Conservation (phyloP, 73 alveolate species). For the Loxodes magnus region DNA sequence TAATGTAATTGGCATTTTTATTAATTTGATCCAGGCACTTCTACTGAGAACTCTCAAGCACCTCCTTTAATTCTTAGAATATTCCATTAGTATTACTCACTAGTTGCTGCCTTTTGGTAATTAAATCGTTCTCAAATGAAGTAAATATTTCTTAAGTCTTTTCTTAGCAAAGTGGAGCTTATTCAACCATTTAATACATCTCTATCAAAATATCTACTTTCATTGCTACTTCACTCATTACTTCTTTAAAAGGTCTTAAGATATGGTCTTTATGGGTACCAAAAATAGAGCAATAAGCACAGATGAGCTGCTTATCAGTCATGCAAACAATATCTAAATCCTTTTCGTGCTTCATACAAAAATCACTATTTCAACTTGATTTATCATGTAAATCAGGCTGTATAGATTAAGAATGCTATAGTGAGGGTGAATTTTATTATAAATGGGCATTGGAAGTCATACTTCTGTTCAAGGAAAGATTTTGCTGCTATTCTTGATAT, state of each 20-base stretch:
- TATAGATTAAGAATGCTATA: too few relatives aligned
- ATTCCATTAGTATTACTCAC: too few relatives aligned
- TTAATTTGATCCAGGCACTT: too few relatives aligned
- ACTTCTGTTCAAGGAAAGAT: background rate
- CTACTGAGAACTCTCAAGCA: too few relatives aligned
- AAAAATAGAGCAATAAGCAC: constrained; percentile 84
- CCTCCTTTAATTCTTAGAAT: too few relatives aligned
- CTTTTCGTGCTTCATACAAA: constrained; percentile 37
- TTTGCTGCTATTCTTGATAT: background rate
- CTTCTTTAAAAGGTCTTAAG: constrained; percentile 71
- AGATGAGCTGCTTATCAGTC: constrained; percentile 63
- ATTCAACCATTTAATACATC: constrained; percentile 54
- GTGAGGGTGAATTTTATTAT: background rate
- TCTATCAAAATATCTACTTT: constrained; percentile 65
- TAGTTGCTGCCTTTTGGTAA: too few relatives aligned
- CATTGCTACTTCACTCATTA: constrained; percentile 60
- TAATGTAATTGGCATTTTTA: too few relatives aligned
- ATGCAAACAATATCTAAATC: constrained; percentile 75
- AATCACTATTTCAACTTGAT: constrained; percentile 2
- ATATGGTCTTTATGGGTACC: constrained; percentile 86
- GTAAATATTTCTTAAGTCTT: too few relatives aligned
- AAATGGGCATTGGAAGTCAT: background rate
- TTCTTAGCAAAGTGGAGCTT: too few relatives aligned
- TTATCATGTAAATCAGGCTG: too few relatives aligned
- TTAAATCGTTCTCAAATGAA: too few relatives aligned